Percentiles rank a stretch among this genome's conserved stretches.
Evolutionary conservation across 2,329 filamentous ascomycete species (phyloP).

Genomic region (Fonsecaea monophora): DNA sequence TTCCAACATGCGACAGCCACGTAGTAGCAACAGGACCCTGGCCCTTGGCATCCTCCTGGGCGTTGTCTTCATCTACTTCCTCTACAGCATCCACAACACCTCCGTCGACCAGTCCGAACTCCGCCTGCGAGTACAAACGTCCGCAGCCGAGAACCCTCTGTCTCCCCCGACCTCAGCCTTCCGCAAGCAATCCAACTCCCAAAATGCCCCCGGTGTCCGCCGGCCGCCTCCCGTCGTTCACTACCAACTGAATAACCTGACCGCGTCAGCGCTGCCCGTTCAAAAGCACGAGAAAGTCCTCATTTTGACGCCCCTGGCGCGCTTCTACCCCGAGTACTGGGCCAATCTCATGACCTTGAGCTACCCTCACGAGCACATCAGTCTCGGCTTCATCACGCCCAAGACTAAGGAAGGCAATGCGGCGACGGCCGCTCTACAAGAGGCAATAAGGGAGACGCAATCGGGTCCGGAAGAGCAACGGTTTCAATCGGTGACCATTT

Average conservation of each 20-base stretch:
- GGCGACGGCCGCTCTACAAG: constrained; percentile 82
- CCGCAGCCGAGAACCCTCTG: constrained; percentile 71
- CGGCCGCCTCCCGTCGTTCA: constrained; percentile 81
- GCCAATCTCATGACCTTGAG: constrained; percentile 82
- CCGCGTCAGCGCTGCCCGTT: constrained; percentile 76
- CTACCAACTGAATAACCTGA: constrained; percentile 95
- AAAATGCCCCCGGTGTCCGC: constrained; percentile 28
- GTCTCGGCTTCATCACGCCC: constrained; percentile 92
- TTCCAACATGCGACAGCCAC: constrained; percentile 39
- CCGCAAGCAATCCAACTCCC: constrained; percentile 63
- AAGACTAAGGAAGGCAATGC: constrained; percentile 91
- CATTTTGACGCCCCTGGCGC: constrained; percentile 88
- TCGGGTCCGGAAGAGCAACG: constrained; percentile 78
- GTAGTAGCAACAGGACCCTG: constrained; percentile 32
- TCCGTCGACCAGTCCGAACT: constrained; percentile 33
- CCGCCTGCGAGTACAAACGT: constrained; percentile 58
- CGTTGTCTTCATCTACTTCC: constrained; percentile 36
- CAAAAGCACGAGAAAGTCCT: constrained; percentile 84
- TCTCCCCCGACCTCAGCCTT: constrained; percentile 78
- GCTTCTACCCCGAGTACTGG: constrained; percentile 96
- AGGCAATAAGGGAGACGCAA: constrained; percentile 84
- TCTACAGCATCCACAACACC: constrained; percentile 33
- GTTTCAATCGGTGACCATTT: constrained; percentile 91
- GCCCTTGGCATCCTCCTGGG: constrained; percentile 32
- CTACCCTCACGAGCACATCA: constrained; percentile 95